These are phyloP conservation scores for Chimonanthus praecox DNA, from an alignment of 164 flowering plant genomes.

Conservation along the genomic window DNA sequence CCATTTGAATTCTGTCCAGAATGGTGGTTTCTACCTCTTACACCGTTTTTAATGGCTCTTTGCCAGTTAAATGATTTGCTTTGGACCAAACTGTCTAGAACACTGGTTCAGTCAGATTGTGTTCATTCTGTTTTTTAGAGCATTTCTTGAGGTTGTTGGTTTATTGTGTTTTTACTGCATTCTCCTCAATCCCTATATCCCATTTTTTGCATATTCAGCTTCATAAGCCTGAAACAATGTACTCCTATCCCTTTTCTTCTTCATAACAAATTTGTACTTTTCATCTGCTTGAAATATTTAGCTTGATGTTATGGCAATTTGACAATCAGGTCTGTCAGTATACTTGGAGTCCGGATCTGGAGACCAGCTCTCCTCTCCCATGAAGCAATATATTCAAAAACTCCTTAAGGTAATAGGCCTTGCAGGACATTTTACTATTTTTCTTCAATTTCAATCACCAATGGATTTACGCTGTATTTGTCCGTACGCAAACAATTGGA, in stretches of 20 bases:
- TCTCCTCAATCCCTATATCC: background rate
- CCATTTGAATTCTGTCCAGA: too few relatives aligned
- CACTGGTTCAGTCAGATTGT: too few relatives aligned
- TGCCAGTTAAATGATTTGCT: too few relatives aligned
- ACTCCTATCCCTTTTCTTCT: background rate
- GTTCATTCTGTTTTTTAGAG: too few relatives aligned
- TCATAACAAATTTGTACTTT: background rate
- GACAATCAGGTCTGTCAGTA: conserved; percentile 45
- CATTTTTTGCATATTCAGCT: background rate
- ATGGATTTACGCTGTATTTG: background rate
- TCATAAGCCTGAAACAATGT: background rate
- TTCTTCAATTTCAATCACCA: background rate
- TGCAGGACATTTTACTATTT: background rate
- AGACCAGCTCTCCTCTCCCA: conserved; percentile 43
- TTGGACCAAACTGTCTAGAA: too few relatives aligned
- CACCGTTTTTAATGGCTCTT: too few relatives aligned
- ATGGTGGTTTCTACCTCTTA: too few relatives aligned
- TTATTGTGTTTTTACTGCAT: background rate
- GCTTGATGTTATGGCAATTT: conserved; percentile 2
- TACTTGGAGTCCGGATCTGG: conserved; percentile 71
- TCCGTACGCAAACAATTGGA: too few relatives aligned
- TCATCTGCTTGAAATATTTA: background rate
- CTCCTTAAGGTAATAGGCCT: conserved; percentile 58
- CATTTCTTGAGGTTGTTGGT: background rate
- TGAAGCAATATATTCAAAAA: conserved; percentile 59